Base-by-base conservation (phyloP, 2,329 filamentous ascomycete species). In the Aureobasidium sp. region DNA sequence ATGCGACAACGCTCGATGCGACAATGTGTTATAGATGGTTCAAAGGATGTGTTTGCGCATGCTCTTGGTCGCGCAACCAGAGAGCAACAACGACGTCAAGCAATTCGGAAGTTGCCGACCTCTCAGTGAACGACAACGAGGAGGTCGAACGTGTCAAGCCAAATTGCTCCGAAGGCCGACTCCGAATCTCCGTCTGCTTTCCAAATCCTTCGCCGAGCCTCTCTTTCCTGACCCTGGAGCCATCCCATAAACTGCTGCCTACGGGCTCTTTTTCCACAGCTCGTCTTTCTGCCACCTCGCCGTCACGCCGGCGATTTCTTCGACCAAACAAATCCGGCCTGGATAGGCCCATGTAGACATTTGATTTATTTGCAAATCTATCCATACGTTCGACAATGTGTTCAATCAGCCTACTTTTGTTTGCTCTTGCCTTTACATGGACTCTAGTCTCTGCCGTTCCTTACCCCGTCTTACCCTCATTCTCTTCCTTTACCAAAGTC, bases 281-380 rank as follows among this genome's bases (percentile, higher is more conserved):
- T 58, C 14, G 24, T 44, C 54, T 27, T 29, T 39, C 17, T 35
- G 22, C 39, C 39, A 39, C 22, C 42, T 56, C 39, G n/a, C 60
- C 40, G 50, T 56, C 42, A 45, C 48, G n/a, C 56, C 47, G 57
- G 22, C 57, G 57, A 37, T 35, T n/a, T 19, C 22, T 27, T 61
- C n/a, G 39, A 52, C 48, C 12, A 42, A 52, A 50, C 45, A 24
- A 27, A 29, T 52, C 40, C 47, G 57, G 57, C 17, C 47, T 60
- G 45, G n/a, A 42, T n/a, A 60, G 57, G 45, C 57, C 57, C 45
- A 60, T 60, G 57, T 60, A 60, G 47, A 60, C 50, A 60, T 27
- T 35, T 35, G 7, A 31, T 22, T 52, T 29, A 19, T 59, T 60
- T 44, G 31, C 57, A 52, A 60, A 52, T 19, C n/a, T 27, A 60